These are phyloP conservation scores for Pichia pseudocactophila DNA, from an alignment of 805 yeast genomes.

Conservation along the genomic window DNA sequence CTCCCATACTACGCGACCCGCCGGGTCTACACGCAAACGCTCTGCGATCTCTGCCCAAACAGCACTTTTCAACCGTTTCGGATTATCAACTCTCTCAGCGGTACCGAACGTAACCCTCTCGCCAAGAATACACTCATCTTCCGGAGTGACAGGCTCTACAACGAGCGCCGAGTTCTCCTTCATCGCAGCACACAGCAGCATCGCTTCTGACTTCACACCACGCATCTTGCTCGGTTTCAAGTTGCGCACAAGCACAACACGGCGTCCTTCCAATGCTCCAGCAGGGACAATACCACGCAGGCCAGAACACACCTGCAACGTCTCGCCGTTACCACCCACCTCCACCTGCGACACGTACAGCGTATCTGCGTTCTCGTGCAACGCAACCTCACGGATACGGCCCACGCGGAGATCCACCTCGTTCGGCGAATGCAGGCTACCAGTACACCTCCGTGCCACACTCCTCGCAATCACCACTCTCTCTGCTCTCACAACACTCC, in stretches of 20 bases:
- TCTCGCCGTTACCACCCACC: conserved; percentile 13
- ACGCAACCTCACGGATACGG: conserved; percentile 33
- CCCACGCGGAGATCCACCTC: conserved; percentile 36
- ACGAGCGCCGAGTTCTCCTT: conserved; percentile 8
- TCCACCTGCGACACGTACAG: conserved; percentile 47
- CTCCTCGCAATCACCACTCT: too few species aligned
- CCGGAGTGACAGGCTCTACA: conserved; percentile 43
- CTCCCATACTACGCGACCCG: conserved; percentile 1
- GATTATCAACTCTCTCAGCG: conserved; percentile 8
- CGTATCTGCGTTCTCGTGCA: conserved; percentile 51
- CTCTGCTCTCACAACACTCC: too few species aligned
- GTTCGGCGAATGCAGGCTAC: neutral
- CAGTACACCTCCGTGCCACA: too few species aligned
- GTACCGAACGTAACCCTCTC: conserved; percentile 31
- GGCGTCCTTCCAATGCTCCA: conserved; percentile 29
- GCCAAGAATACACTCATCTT: conserved; percentile 31
- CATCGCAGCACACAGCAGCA: conserved; percentile 50
- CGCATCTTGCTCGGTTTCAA: conserved; percentile 55
- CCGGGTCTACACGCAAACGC: neutral
- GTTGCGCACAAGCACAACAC: conserved; percentile 48
- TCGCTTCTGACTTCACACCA: conserved; percentile 54
- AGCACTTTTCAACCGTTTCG: conserved; percentile 8
- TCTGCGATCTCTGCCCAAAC: neutral
- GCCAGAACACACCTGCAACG: conserved; percentile 49
- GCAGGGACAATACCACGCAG: conserved; percentile 37